These are phyloP conservation scores for Quercus agrifolia DNA, from an alignment of 306 rosid species.

Conservation along the genomic window DNA sequence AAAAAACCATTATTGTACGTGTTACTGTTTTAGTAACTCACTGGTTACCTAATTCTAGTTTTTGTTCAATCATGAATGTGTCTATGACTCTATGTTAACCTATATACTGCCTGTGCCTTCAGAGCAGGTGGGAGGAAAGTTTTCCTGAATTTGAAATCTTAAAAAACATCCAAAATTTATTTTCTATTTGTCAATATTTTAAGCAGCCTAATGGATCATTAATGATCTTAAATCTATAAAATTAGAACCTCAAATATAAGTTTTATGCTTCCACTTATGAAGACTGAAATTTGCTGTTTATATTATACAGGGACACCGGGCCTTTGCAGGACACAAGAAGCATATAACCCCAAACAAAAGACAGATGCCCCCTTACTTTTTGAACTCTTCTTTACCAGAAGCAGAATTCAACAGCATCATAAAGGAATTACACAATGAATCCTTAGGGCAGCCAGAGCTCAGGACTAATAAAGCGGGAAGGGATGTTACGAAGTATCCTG, in stretches of 20 bases:
- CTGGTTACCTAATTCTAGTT: too few species aligned
- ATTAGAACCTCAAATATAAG: background rate
- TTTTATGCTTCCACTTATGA: background rate
- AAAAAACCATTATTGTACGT: too few species aligned
- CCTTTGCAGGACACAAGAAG: constrained; percentile 87
- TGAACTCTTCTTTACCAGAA: constrained; percentile 64
- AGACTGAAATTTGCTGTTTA: constrained; percentile 7
- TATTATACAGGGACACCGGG: constrained; percentile 78
- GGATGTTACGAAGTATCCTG: constrained; percentile 91
- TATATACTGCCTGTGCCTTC: background rate
- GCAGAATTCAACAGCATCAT: constrained; percentile 65
- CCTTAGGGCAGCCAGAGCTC: constrained; percentile 81
- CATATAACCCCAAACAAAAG: constrained; percentile 94
- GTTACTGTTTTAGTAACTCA: too few species aligned
- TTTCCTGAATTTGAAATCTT: background rate
- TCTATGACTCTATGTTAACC: background rate
- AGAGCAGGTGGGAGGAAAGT: background rate
- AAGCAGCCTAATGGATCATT: background rate
- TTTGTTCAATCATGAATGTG: too few species aligned
- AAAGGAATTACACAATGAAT: constrained; percentile 64
- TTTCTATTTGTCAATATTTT: background rate
- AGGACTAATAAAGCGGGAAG: constrained; percentile 55
- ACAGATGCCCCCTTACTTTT: constrained; percentile 79
- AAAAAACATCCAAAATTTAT: background rate
- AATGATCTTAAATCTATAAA: background rate